Conservation (phyloP, 1,284 basidiomycete genomes). For the Melampsora americana region DNA sequence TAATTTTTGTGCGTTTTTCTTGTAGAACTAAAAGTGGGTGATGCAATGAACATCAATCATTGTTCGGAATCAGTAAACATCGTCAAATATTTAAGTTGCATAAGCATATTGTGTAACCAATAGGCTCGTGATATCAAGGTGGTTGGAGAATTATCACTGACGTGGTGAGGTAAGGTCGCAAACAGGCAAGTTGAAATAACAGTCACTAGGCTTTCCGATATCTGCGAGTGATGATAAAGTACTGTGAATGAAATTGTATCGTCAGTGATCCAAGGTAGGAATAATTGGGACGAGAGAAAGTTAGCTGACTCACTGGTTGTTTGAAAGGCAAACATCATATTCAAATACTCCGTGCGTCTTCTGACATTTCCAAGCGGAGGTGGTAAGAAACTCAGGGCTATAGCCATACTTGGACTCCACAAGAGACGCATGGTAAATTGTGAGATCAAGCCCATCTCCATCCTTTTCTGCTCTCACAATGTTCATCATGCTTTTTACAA, state of each 20-base stretch:
- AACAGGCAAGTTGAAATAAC: constrained; percentile 40
- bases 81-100: neutral
- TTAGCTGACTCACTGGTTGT: constrained; percentile 24
- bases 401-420: constrained; percentile 35
- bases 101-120: neutral
- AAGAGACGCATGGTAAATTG: constrained; percentile 37
- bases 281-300: too few relatives aligned
- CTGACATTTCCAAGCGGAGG: constrained; percentile 43
- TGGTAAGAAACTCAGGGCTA: constrained; percentile 30
- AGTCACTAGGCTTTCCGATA: constrained; percentile 23
- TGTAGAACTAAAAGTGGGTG: neutral
- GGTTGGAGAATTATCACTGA: neutral
- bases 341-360: constrained; percentile 36
- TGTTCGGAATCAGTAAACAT: neutral
- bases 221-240: constrained; percentile 12
- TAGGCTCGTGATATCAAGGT: neutral
- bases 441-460: constrained; percentile 26
- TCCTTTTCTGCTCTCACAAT: constrained; percentile 41
- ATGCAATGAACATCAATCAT: neutral
- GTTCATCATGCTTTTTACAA: constrained; percentile 42
- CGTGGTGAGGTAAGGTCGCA: constrained; percentile 35
- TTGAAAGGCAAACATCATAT: constrained; percentile 22
- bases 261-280: too few relatives aligned
- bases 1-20: neutral
- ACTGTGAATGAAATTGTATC: neutral